Percentiles rank a stretch among this genome's conserved stretches.
Conservation (phyloP, 352 stramenopile species). For the Elongisporangium prolatum region DNA sequence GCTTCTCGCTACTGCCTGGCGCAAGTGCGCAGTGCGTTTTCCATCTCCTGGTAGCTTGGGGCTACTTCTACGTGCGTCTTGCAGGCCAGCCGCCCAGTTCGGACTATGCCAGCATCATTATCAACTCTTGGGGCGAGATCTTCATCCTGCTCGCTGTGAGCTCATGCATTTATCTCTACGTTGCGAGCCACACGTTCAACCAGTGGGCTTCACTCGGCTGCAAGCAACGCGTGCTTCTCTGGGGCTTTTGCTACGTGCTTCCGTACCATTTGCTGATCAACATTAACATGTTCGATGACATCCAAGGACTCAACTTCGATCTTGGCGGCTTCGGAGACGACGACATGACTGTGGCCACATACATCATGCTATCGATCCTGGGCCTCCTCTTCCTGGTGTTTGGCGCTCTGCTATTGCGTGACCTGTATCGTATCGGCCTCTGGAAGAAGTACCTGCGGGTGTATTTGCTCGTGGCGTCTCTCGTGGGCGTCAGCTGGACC, state of each 20-base stretch:
- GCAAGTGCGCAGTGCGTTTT: slow-evolving; percentile 32
- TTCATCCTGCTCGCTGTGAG: slow-evolving; percentile 39
- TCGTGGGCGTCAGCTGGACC: slow-evolving; percentile 12
- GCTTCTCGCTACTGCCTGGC: slow-evolving; percentile 31
- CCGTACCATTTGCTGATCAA: slow-evolving; percentile 47
- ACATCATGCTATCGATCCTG: slow-evolving; percentile 29
- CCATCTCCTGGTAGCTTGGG: slow-evolving; percentile 28
- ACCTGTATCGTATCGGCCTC: slow-evolving; percentile 27
- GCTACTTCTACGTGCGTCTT: slow-evolving; percentile 48
- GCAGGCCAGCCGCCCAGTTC: slow-evolving; percentile 31
- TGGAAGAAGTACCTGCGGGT: slow-evolving; percentile 20
- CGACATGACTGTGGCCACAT: slow-evolving; percentile 27
- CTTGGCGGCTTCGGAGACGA: slow-evolving; percentile 34
- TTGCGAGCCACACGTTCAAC: slow-evolving; percentile 28
- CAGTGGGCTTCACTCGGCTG: slow-evolving; percentile 16
- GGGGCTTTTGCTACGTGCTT: slow-evolving; percentile 40
- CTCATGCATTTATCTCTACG: slow-evolving; percentile 26
- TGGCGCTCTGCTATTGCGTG: slow-evolving; percentile 19
- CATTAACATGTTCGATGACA: slow-evolving; percentile 44
- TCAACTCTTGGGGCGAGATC: slow-evolving; percentile 32
- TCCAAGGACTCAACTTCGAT: slow-evolving; percentile 43
- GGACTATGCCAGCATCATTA: slow-evolving; percentile 36
- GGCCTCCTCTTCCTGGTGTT: slow-evolving; percentile 20
- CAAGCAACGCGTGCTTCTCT: slow-evolving; percentile 26
- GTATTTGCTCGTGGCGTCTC: slow-evolving; percentile 26